phyloP scores from a whole-genome alignment of 768 basidiomycete genomes.

The Lentinula detonsa region DNA sequence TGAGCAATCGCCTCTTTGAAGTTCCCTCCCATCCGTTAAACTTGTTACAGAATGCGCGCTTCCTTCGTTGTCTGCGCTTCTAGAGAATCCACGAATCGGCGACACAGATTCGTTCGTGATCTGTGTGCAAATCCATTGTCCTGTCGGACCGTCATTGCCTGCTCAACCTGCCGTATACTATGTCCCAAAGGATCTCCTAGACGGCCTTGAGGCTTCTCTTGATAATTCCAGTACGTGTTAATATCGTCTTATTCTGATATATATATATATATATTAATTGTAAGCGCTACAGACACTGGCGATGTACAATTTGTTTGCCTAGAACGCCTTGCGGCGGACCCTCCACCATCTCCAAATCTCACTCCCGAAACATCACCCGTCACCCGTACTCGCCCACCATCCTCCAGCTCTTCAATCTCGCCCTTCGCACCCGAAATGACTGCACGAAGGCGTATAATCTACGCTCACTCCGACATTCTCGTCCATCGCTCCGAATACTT shows the following conservation, averaged over 20 bases:
- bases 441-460: conserved; percentile 68
- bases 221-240: conserved; percentile 59
- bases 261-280: too few relatives aligned
- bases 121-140: conserved; percentile 66
- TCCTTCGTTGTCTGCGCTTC: conserved; percentile 53
- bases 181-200: conserved; percentile 60
- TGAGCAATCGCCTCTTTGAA: conserved; percentile 21
- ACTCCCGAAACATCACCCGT: conserved; percentile 18
- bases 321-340: conserved; percentile 35
- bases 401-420: conserved; percentile 31
- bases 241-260: not conserved
- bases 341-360: conserved; percentile 13
- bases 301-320: conserved; percentile 75
- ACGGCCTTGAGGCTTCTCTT: conserved; percentile 63
- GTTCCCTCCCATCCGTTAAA: not conserved
- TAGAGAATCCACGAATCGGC: conserved; percentile 52
- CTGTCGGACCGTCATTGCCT: conserved; percentile 50
- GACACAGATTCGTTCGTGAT: conserved; percentile 67
- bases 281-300: conserved; percentile 48
- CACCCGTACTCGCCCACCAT: conserved; percentile 20
- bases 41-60: conserved; percentile 48
- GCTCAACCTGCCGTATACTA: conserved; percentile 56
- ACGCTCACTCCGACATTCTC: conserved; percentile 76
- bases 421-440: conserved; percentile 37
- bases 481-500: conserved; percentile 75